These are phyloP conservation scores for Filosporella fistucella DNA, from an alignment of 495 filamentous ascomycete species.

Conservation along the genomic window DNA sequence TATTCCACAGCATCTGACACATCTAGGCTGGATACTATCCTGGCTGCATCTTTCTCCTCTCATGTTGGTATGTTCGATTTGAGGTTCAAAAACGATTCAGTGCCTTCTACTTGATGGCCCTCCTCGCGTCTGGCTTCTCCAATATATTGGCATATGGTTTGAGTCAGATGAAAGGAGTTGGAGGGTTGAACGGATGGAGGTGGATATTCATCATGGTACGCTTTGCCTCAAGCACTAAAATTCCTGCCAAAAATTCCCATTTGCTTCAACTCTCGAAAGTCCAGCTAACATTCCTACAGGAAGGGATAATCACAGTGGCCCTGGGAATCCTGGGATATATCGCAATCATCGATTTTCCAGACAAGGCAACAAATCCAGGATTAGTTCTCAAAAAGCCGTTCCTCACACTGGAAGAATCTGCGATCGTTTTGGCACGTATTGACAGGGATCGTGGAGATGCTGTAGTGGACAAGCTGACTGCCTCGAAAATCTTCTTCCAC, in stretches of 20 bases:
- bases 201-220: conserved; percentile 51
- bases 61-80: conserved; percentile 60
- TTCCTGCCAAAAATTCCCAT: too few relatives aligned
- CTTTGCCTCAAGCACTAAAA: too few relatives aligned
- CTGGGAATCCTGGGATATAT: conserved; percentile 46
- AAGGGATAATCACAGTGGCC: conserved; percentile 62
- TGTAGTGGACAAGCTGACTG: conserved; percentile 40
- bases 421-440: conserved; percentile 53
- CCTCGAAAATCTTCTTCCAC: conserved; percentile 42
- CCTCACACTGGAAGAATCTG: conserved; percentile 42
- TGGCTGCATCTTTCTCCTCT: conserved; percentile 55
- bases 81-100: conserved; percentile 62
- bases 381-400: too few relatives aligned
- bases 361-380: too few relatives aligned
- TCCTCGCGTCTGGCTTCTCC: conserved; percentile 52
- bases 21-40: conserved; percentile 68
- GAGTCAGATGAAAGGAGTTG: conserved; percentile 55
- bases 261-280: too few relatives aligned
- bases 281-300: too few relatives aligned
- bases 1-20: too few relatives aligned
- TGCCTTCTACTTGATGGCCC: conserved; percentile 60
- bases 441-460: conserved; percentile 54
- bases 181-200: conserved; percentile 51
- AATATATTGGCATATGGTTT: conserved; percentile 63
- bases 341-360: conserved; percentile 56